Base-by-base conservation (phyloP, 345 rosid species). In the Salix dunnii region DNA sequence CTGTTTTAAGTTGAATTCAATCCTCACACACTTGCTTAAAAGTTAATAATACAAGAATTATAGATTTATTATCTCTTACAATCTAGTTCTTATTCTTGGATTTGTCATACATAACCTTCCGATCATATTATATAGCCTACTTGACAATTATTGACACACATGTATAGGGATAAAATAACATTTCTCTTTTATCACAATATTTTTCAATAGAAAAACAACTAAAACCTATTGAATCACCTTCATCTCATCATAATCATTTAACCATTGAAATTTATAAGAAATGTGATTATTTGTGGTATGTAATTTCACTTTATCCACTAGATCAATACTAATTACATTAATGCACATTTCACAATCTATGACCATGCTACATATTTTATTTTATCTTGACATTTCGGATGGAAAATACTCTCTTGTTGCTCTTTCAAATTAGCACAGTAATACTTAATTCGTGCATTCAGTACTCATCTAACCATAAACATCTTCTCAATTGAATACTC, bases 401-500 rank as follows among this genome's bases (percentile, higher is more conserved):
- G 16, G 0, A 27, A 62, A 6, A 62, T 62, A 18, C 12, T 62
- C 0, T 62, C 16, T n/a, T 6, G 1, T 27, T 27, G 2, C 2
- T 10, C 35, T 27, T 62, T 1, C 1, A 48, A 16, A 48, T 27
- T 1, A 11, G 5, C 0, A 27, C 16, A n/a, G n/a, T n/a, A n/a
- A n/a, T n/a, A n/a, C 5, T 27, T 62, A 30, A 30, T 0, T 9
- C 4, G 8, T 27, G 7, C 2, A 23, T 62, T 62, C 8, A 62
- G 3, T 25, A 0, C 2, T 62, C 16, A 12, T 4, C 14, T 7
- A 10, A 23, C 30, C 16, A 62, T 2, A 21, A 62, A 10, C 20
- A 23, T 5, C 16, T 6, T 1, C 16, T 3, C 2, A 4, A 23
- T 5, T 0, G 0, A 0, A 3, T 62, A 16, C 6, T 23, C 1